Conservation (phyloP, 805 yeast species). For the Kodamaea laetipori region DNA sequence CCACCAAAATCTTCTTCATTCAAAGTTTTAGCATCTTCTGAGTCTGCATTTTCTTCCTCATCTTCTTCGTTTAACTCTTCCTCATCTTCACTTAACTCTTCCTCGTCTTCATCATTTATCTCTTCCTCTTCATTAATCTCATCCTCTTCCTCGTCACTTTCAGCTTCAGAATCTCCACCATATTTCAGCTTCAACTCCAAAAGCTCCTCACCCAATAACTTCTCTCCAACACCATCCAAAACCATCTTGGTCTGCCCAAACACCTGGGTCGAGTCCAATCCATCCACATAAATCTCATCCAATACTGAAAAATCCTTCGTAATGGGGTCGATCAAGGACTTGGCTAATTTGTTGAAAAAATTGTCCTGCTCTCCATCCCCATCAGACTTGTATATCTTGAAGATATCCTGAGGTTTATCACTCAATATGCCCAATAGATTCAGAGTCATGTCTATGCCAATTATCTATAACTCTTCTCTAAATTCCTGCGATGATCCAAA, state of each 20-base stretch:
- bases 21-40: constrained; percentile 25
- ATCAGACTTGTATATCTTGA: constrained; percentile 20
- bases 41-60: constrained; percentile 22
- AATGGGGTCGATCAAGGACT: constrained; percentile 59
- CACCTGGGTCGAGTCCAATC: constrained; percentile 85
- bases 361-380: constrained; percentile 15
- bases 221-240: constrained; percentile 73
- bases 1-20: constrained; percentile 25
- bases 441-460: constrained; percentile 19
- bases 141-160: constrained; percentile 20
- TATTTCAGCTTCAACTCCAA: constrained; percentile 46
- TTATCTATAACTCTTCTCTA: constrained; percentile 2
- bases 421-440: constrained; percentile 25
- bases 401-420: constrained; percentile 28
- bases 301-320: constrained; percentile 59
- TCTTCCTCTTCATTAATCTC: constrained; percentile 19
- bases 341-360: constrained; percentile 40
- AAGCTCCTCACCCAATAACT: constrained; percentile 57
- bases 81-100: constrained; percentile 7
- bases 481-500: constrained; percentile 8
- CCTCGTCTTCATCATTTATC: constrained; percentile 14
- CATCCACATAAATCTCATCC: constrained; percentile 82
- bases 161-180: constrained; percentile 19
- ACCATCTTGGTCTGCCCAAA: constrained; percentile 92
- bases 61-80: constrained; percentile 24